phyloP scores from a whole-genome alignment of 768 basidiomycete species.

The Naganishia randhawae region DNA sequence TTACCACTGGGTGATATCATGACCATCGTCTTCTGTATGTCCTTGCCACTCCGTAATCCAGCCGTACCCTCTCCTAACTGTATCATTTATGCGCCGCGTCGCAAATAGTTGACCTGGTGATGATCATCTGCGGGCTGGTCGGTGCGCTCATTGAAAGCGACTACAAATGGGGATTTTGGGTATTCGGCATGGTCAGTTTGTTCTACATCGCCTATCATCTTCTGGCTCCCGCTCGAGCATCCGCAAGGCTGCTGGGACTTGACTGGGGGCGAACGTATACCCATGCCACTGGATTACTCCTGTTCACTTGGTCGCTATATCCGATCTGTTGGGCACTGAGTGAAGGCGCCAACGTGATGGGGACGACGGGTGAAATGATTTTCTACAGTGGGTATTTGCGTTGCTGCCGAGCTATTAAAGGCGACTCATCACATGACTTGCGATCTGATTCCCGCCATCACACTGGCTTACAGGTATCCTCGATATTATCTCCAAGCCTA shows the following conservation, averaged over 20 bases:
- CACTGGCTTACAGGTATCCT: constrained; percentile 55
- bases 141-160: constrained; percentile 57
- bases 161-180: constrained; percentile 58
- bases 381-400: constrained; percentile 30
- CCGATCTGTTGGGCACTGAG: constrained; percentile 19
- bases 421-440: neutral
- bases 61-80: constrained; percentile 54
- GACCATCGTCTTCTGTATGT: constrained; percentile 54
- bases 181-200: constrained; percentile 55
- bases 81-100: constrained; percentile 55
- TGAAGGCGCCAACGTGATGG: constrained; percentile 19
- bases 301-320: constrained; percentile 60
- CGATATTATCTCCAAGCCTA: constrained; percentile 50
- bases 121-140: constrained; percentile 55
- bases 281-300: constrained; percentile 53
- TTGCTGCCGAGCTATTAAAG: neutral
- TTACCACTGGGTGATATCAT: constrained; percentile 19
- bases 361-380: constrained; percentile 14
- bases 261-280: constrained; percentile 44
- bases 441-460: neutral
- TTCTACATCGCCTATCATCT: constrained; percentile 56
- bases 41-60: too few species aligned
- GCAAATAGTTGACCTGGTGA: constrained; percentile 54
- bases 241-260: constrained; percentile 42
- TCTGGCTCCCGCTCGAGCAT: constrained; percentile 35